Evolutionary conservation across 2,329 filamentous ascomycete genomes (phyloP), one percentile per base, ranked within the genome.

Genomic region (Allantophomopsis lycopodina): DNA sequence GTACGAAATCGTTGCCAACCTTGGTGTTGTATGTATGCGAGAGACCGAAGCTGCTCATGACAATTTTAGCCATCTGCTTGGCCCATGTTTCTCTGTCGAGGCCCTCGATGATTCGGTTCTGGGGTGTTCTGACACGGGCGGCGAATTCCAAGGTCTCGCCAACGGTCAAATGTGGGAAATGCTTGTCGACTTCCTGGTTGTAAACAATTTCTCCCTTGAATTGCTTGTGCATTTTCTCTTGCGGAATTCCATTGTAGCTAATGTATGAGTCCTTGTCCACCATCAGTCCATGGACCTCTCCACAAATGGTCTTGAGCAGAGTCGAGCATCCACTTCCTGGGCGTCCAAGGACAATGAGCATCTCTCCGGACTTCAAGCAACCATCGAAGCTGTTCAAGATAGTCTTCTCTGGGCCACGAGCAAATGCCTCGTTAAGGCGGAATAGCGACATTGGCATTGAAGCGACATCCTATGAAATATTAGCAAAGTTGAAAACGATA

Each of bases 101-200:
- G 11, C 72, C 76, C 18, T 73, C 64, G 15, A 79, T 63, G 6
- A 60, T 55, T 31, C 51, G 41, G 38, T 77, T 69, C 1, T 73
- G 71, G 0, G 82, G 80, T 0, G 81, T 83, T 32, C 79, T 68
- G 0, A 74, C 73, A 32, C 77, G 71, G 2, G 83, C 68, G 0
- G 83, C 83, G 50, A 88, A 88, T 40, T 76, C 69, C 0, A 89
- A 64, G 0, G 83, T 89, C 46, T 86, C 69, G 2, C 79, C 76
- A 13, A 88, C 81, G 0, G 79, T 84, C 12, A 91, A 62, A 17
- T 83, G 77, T 0, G 83, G 78, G 47, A 86, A 88, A 54, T 88
- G 83, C 37, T 79, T 69, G 51, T 86, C 81, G 30, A 71, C 68
- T 60, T 89, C 83, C 31, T 84, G 77, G 46, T 85, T 86, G 55